Evolutionary conservation across 352 stramenopile species (phyloP), one percentile per base, ranked within the genome.

Genomic region (Phytopythium aichiense): DNA sequence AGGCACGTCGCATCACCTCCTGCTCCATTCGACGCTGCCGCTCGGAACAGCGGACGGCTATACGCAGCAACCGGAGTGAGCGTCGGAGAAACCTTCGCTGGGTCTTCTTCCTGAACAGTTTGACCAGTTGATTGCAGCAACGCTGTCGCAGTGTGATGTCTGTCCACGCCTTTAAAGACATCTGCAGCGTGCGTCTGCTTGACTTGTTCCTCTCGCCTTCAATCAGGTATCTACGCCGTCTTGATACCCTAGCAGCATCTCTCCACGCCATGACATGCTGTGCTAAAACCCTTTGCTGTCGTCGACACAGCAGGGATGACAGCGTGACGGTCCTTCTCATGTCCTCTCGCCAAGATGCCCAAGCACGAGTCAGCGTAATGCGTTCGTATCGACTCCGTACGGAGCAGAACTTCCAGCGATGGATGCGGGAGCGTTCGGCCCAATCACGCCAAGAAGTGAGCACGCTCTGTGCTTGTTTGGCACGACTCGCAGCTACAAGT

Each of bases 31-130:
- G 67, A 38, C 65, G 64, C 23, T 49, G 56, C 9, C 63, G 53
- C 37, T 48, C 51, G 12, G 30, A 57, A 13, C 64, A 46, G 22
- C 61, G 56, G 33, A 55, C 30, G 25, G 60, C 45, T 28, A 76
- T 23, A 8, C 54, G 37, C 23, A 74, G 66, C 20, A 63, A 43
- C 12, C 54, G 64, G 15, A 84, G 71, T 11, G 65, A 31, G 2
- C 20, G 46, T 11, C 59, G 62, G 12, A 69, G 22, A 1, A 22
- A 54, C 12, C 46, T 30, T 35, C 73, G 63, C 13, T 48, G 16
- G 0, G 61, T 57, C n/a, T 81, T 84, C 63, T 72, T 79, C 16
- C 69, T 69, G 38, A 80, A 84, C 12, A 84, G 61, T 42, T 72
- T 77, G 22, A 79, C 62, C 20, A 84, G 63, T 50, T 72, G 71